phyloP scores from a whole-genome alignment of 495 filamentous ascomycete genomes.

The Astrothelium macrocarpum region DNA sequence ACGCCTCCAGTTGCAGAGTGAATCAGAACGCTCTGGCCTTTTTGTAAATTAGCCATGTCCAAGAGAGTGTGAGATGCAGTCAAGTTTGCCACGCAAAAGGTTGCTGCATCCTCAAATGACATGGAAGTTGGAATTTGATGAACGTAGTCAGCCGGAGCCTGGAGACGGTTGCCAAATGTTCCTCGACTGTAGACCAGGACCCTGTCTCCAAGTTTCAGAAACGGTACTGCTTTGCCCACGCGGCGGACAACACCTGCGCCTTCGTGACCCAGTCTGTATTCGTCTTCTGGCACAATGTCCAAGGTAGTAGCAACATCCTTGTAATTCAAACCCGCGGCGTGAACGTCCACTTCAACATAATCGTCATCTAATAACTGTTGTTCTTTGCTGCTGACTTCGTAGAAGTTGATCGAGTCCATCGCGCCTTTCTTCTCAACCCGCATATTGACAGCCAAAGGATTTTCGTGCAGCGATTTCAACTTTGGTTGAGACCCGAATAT shows the following conservation, averaged over 20 bases:
- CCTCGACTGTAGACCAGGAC: background rate
- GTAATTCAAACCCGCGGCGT: conserved; percentile 9
- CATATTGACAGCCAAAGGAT: background rate
- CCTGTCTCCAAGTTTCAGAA: background rate
- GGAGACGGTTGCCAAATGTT: background rate
- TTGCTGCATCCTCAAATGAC: conserved; percentile 38
- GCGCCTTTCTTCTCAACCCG: background rate
- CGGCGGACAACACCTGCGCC: background rate
- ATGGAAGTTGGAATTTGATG: conserved; percentile 43
- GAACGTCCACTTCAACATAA: conserved; percentile 8
- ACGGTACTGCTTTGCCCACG: background rate
- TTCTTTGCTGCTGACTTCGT: background rate
- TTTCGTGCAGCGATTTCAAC: background rate
- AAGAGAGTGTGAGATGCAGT: conserved; percentile 35
- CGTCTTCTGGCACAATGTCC: background rate
- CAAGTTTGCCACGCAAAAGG: conserved; percentile 34
- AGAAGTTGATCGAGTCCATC: background rate
- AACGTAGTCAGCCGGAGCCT: background rate
- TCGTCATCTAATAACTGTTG: background rate
- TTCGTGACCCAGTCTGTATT: background rate
- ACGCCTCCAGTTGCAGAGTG: conserved; percentile 40
- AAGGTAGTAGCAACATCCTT: background rate
- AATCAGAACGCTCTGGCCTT: conserved; percentile 35
- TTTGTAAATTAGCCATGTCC: conserved; percentile 22
- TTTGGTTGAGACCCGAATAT: background rate